A percentile compares a stretch with the other conserved stretches of the same genome.
Evolutionary conservation across 192 early-diverging fungal species (phyloP).

Genomic region (Coemansia asiatica): DNA sequence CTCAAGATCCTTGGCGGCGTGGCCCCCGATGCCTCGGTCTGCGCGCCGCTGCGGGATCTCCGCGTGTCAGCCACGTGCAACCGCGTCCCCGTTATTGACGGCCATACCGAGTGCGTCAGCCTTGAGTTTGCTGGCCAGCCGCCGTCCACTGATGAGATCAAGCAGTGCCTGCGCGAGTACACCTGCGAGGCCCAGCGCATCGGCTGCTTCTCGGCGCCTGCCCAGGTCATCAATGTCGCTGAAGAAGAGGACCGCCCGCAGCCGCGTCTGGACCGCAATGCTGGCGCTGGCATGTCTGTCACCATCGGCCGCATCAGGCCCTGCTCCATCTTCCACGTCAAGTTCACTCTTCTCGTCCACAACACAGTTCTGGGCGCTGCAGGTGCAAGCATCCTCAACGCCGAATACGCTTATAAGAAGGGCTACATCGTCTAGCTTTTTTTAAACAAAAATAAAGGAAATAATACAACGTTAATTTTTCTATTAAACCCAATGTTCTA

Average conservation of each 20-base stretch:
- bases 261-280: slow-evolving; percentile 87
- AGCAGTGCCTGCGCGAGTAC: slow-evolving; percentile 70
- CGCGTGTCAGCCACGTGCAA: slow-evolving; percentile 94
- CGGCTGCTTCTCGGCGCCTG: slow-evolving; percentile 77
- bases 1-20: slow-evolving; percentile 86
- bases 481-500: no score
- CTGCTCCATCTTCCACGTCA: slow-evolving; percentile 88
- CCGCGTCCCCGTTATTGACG: slow-evolving; percentile 95
- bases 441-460: background rate
- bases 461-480: no score
- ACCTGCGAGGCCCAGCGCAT: slow-evolving; percentile 79
- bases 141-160: slow-evolving; percentile 78
- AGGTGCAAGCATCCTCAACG: slow-evolving; percentile 89
- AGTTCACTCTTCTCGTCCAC: slow-evolving; percentile 87
- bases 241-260: slow-evolving; percentile 86
- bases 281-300: slow-evolving; percentile 82
- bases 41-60: slow-evolving; percentile 57
- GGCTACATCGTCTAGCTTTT: slow-evolving; percentile 37
- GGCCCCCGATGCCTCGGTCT: slow-evolving; percentile 49
- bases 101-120: slow-evolving; percentile 88
- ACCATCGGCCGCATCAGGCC: slow-evolving; percentile 87
- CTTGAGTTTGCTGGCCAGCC: slow-evolving; percentile 71
- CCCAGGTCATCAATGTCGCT: slow-evolving; percentile 71
- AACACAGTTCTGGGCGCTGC: slow-evolving; percentile 97
- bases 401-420: slow-evolving; percentile 88